Base-by-base conservation (phyloP, 805 yeast genomes). In the Zygoascus flipseniorum region DNA sequence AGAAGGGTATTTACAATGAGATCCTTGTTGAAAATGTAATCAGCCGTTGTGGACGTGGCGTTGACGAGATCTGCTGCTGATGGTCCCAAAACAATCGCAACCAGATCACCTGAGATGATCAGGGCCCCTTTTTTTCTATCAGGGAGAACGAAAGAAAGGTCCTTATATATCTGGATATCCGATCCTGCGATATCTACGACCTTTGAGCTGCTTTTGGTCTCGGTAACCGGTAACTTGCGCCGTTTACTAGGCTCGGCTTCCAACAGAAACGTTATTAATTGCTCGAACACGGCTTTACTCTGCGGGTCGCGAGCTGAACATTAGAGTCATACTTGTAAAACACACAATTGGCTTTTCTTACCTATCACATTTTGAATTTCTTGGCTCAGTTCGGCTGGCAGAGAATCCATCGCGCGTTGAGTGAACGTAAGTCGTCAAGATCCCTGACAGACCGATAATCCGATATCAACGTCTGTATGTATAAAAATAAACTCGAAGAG, bases 91-190 rank as follows among this genome's bases (percentile, higher is more conserved):
- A 19, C 26, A 26, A 46, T 26, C 2, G 41, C 42, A 31, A 46
- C 26, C n/a, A 16, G 13, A n/a, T 14, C 41, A 31, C 31, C n/a
- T 11, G 41, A n/a, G 26, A 46, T 14, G 18, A 46, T 31, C 26
- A 46, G 20, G 3, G 41, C 18, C 6, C 49, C 49, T 16, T 46
- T 46, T 46, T 46, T 46, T n/a, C 49, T 20, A 31, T 46, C 49
- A 14, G 49, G 49, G 11, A 46, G 16, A n/a, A 28, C n/a, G 6
- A 46, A 16, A 2, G 49, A 46, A 9, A 46, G 39, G 18, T 46
- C 49, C 32, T 46, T 46, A 31, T 18, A 46, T 8, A 46, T 31
- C 20, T 11, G 14, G 16, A 31, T 31, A 18, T 31, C 39, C 4
- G 49, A n/a, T 5, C n/a, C 49, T 5, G 20, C 13, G 19, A 42